Evolutionary conservation across 2,329 filamentous ascomycete species (phyloP).

Genomic region (Aspergillus pseudoviridinutans): DNA sequence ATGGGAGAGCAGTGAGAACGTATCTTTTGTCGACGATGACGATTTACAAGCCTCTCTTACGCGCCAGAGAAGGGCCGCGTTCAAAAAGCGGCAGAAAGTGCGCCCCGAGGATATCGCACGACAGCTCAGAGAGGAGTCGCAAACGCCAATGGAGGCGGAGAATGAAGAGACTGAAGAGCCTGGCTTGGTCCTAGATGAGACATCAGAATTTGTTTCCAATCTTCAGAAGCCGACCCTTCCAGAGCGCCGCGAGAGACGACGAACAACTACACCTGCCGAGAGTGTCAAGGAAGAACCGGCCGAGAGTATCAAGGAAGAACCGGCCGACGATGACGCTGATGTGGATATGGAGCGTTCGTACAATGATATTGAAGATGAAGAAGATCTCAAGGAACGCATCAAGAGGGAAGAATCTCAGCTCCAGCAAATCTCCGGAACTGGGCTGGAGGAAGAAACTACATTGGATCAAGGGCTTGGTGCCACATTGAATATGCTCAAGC

Average conservation of each 20-base stretch:
- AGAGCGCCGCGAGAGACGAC: constrained; percentile 46
- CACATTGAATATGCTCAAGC: constrained; percentile 74
- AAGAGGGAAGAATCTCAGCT: constrained; percentile 44
- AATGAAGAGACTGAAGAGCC: constrained; percentile 51
- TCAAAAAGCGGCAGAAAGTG: constrained; percentile 88
- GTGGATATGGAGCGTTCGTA: constrained; percentile 52
- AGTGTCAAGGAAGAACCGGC: constrained; percentile 31
- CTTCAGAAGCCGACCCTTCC: constrained; percentile 64
- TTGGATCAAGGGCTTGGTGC: constrained; percentile 76
- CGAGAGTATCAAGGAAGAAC: constrained; percentile 28
- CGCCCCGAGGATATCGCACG: constrained; percentile 83
- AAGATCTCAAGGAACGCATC: constrained; percentile 48
- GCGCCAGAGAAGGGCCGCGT: constrained; percentile 71
- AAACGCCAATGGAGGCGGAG: constrained; percentile 56
- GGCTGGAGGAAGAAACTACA: constrained; percentile 79
- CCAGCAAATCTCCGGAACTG: constrained; percentile 56
- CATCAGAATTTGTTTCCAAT: constrained; percentile 88
- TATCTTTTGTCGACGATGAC: constrained; percentile 81
- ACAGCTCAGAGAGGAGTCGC: constrained; percentile 61
- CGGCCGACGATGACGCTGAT: constrained; percentile 50
- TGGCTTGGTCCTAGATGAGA: constrained; percentile 91
- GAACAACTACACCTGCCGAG: constrained; percentile 33
- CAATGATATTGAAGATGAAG: constrained; percentile 48
- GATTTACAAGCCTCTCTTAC: constrained; percentile 84
- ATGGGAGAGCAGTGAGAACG: constrained; percentile 56